Evolutionary conservation across 192 early-diverging fungal species (phyloP).

Genomic region (Funneliformis geosporum): DNA sequence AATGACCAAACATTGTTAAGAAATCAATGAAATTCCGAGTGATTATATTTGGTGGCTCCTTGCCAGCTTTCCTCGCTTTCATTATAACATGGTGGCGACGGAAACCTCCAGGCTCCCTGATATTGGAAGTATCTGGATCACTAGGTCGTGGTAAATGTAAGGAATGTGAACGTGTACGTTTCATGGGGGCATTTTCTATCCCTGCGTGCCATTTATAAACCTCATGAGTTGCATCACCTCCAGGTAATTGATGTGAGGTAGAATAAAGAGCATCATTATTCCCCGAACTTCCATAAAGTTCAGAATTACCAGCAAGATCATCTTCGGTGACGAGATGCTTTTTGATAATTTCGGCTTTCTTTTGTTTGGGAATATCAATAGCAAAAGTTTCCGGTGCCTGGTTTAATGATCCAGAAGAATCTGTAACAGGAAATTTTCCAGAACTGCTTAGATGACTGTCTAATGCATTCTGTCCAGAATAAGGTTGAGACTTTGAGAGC

Average conservation of each 20-base stretch:
- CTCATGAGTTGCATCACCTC: conserved; percentile 81
- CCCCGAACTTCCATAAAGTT: conserved; percentile 36
- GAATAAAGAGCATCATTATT: conserved; percentile 34
- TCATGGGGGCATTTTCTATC: conserved; percentile 51
- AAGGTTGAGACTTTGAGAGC: neutral
- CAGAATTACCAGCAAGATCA: conserved; percentile 41
- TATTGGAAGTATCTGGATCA: conserved; percentile 59
- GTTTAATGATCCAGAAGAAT: conserved; percentile 17
- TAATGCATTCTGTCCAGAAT: neutral
- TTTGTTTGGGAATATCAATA: conserved; percentile 54
- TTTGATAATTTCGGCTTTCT: conserved; percentile 66
- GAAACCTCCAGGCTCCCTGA: conserved; percentile 84
- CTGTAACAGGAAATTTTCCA: neutral
- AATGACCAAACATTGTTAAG: conserved; percentile 89
- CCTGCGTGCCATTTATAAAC: conserved; percentile 89
- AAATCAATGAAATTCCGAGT: conserved; percentile 96
- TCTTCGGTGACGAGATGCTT: conserved; percentile 69
- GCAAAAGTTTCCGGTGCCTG: neutral
- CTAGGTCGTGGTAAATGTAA: conserved; percentile 53
- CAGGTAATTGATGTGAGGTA: conserved; percentile 57
- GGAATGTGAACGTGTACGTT: conserved; percentile 53
- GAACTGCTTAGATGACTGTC: neutral
- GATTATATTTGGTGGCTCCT: conserved; percentile 65
- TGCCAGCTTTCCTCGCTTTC: conserved; percentile 68
- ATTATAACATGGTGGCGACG: conserved; percentile 81